phyloP scores from a whole-genome alignment of 345 rosid genomes.

The Populus tremula region DNA sequence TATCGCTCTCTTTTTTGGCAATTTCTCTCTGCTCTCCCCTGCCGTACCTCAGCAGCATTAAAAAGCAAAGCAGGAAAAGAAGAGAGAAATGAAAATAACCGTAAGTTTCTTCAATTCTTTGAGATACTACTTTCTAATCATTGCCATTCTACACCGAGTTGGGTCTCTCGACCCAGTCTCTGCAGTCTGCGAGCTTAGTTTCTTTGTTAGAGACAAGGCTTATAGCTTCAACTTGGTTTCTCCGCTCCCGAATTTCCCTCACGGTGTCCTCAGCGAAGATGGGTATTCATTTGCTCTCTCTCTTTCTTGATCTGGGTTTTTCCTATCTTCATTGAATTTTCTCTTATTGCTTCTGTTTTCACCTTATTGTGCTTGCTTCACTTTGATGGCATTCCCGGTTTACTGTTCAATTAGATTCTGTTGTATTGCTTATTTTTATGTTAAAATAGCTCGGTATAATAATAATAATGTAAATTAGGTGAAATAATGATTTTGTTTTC shows the following conservation, averaged over 20 bases:
- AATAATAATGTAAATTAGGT: background rate
- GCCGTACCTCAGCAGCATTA: no score
- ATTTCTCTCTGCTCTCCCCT: no score
- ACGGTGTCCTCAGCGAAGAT: conserved; percentile 94
- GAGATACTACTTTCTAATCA: conserved; percentile 28
- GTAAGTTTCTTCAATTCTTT: conserved; percentile 8
- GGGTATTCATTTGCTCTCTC: conserved; percentile 49
- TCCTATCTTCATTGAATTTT: background rate
- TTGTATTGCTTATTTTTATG: background rate
- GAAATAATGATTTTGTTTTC: background rate
- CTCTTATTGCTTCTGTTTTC: background rate
- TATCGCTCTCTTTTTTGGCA: no score
- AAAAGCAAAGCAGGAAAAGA: no score
- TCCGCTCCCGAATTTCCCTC: conserved; percentile 63
- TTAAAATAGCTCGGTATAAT: no score
- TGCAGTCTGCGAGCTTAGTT: conserved; percentile 60
- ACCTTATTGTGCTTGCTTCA: background rate
- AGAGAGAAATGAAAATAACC: no score
- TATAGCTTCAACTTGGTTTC: conserved; percentile 72
- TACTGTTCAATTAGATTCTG: background rate
- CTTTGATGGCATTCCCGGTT: background rate
- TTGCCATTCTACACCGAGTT: conserved; percentile 28
- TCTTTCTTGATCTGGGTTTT: conserved; percentile 23
- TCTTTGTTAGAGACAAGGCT: conserved; percentile 43
- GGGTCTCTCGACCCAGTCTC: conserved; percentile 25